Evolutionary conservation across 495 filamentous ascomycete species (phyloP).

Genomic region (Rhizodiscina lignyota): DNA sequence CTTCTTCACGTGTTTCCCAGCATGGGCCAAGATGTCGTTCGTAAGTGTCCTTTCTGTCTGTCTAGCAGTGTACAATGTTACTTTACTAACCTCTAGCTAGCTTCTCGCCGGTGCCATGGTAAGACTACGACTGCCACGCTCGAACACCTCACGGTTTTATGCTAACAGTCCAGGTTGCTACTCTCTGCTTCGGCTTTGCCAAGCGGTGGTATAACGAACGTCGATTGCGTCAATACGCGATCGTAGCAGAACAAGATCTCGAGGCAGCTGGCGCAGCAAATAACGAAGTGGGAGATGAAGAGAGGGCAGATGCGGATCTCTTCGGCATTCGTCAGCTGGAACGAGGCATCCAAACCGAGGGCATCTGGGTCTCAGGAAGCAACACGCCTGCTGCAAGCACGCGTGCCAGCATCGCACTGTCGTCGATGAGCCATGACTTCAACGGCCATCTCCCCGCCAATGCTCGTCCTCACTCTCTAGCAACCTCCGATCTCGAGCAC

Average conservation of each 20-base stretch:
- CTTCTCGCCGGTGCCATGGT: constrained; percentile 27
- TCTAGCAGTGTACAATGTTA: constrained; percentile 3
- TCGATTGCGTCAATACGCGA: constrained; percentile 44
- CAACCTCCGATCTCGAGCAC: constrained; percentile 1
- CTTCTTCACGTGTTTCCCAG: constrained; percentile 67
- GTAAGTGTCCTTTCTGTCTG: constrained; percentile 35
- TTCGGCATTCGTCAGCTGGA: constrained; percentile 86
- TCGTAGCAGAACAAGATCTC: constrained; percentile 44
- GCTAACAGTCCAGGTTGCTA: constrained; percentile 30
- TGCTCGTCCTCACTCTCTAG: constrained; percentile 1
- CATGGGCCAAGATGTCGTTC: constrained; percentile 88
- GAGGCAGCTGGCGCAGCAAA: constrained; percentile 26
- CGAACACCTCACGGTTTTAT: not conserved
- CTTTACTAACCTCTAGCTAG: constrained; percentile 5
- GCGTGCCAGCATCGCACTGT: not conserved
- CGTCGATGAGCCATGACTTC: constrained; percentile 1
- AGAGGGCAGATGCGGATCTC: constrained; percentile 45
- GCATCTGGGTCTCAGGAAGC: constrained; percentile 67
- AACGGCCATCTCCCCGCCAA: constrained; percentile 3
- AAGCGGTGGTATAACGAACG: constrained; percentile 49
- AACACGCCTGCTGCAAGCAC: constrained; percentile 31
- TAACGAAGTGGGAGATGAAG: constrained; percentile 17
- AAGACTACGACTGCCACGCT: constrained; percentile 5
- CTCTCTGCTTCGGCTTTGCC: constrained; percentile 27
- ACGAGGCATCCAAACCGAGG: constrained; percentile 69